Conservation (phyloP, 495 filamentous ascomycete species). For the Penicillium angulare region DNA sequence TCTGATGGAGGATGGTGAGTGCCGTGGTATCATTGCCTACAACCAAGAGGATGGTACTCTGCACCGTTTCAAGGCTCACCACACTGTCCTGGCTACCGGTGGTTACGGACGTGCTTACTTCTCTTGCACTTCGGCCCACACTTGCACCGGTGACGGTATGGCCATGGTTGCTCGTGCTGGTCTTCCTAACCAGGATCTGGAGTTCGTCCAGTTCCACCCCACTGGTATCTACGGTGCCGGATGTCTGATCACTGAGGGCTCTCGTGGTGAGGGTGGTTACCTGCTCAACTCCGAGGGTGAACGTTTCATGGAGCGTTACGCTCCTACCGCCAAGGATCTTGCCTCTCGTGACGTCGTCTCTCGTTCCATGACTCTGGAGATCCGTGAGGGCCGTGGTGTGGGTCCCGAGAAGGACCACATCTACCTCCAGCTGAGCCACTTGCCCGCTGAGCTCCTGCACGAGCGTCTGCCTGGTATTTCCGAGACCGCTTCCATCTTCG, state of each 20-base stretch:
- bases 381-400: conserved; percentile 93
- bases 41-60: conserved; percentile 98
- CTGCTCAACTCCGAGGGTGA: conserved; percentile 95
- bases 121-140: conserved; percentile 95
- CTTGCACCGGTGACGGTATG: conserved; percentile 97
- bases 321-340: conserved; percentile 95
- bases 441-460: conserved; percentile 85
- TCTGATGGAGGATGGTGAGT: conserved; percentile 94
- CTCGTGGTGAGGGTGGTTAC: conserved; percentile 97
- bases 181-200: conserved; percentile 97
- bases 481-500: conserved; percentile 94
- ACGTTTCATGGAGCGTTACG: conserved; percentile 98
- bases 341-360: conserved; percentile 91
- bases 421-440: conserved; percentile 92
- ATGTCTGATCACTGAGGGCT: conserved; percentile 96
- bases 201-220: conserved; percentile 99
- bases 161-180: conserved; percentile 98
- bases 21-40: conserved; percentile 92
- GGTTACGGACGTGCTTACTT: conserved; percentile 98
- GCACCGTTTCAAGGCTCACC: conserved; percentile 91
- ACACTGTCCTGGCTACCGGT: conserved; percentile 94
- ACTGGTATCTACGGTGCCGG: conserved; percentile 99
- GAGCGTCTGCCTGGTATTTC: conserved; percentile 98
- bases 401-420: conserved; percentile 96
- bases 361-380: conserved; percentile 96